Base-by-base conservation (phyloP, 2,329 filamentous ascomycete species). In the Trichophyton equinum region DNA sequence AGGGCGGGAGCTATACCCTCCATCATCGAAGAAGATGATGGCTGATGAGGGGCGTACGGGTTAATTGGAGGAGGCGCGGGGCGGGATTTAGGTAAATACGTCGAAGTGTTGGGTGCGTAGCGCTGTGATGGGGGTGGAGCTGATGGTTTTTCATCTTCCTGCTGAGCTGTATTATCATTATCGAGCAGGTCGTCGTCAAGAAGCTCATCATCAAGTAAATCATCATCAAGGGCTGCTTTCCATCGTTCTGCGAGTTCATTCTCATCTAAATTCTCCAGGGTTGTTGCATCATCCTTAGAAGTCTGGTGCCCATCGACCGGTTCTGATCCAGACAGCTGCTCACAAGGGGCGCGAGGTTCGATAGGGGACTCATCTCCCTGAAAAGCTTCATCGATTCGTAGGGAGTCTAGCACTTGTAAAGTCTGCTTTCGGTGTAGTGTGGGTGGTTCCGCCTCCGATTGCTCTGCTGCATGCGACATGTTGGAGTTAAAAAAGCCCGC, bases 151-250 rank as follows among this genome's bases (percentile, higher is more conserved):
- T 58, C 36, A 58, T 11, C 15, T 13, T 58, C 8, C 9, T 20
- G 53, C 15, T 30, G 30, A n/a, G 53, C 9, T 13, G 20, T 38
- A 20, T 57, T 47, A 65, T 89, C 91, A 49, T 59, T 25, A 49
- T 36, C 40, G 18, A 59, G 44, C 15, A 59, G 42, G 66, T 91
- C 91, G 53, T 88, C 84, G 25, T 85, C 85, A 56, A 84, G 78
- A 57, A 82, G 70, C 66, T 81, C 70, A 63, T 90, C 84, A 65
- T 91, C 87, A 58, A 82, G 70, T 66, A 81, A 70, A 63, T 90
- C 84, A 65, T 91, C 87, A 57, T 88, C 87, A 13, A 96, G 82
- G 49, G 89, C 88, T 55, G 88, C 87, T 65, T 89, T 83, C 89
- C 92, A 96, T 66, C 89, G 85, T 18, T 88, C 88, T 53, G 87